Evolutionary conservation across 108 stramenopile species (phyloP).

Genomic region (Chaetoceros tenuissimus): DNA sequence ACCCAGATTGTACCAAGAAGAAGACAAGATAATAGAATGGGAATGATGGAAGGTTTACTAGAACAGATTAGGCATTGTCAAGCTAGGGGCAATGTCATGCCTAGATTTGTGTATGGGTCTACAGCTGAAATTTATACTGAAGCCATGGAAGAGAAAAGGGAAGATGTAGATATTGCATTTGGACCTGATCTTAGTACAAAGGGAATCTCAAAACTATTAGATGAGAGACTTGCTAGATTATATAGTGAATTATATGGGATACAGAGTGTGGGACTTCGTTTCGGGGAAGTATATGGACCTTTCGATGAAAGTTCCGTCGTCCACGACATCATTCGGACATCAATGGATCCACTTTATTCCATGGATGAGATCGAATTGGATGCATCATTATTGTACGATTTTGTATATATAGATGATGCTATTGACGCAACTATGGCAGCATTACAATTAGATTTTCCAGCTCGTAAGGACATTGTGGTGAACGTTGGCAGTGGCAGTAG

Average conservation of each 20-base stretch:
- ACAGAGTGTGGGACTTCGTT: conserved; percentile 65
- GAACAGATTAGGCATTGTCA: conserved; percentile 38
- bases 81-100: conserved; percentile 11
- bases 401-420: conserved; percentile 85
- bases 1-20: conserved; percentile 53
- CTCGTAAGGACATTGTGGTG: conserved; percentile 40
- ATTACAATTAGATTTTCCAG: conserved; percentile 54
- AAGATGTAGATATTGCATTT: conserved; percentile 7
- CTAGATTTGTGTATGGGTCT: conserved; percentile 46
- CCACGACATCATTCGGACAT: conserved; percentile 14
- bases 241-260: conserved; percentile 67
- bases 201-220: conserved; percentile 67
- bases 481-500: conserved; percentile 70
- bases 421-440: conserved; percentile 72
- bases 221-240: conserved; percentile 65
- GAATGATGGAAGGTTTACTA: conserved; percentile 67
- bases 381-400: conserved; percentile 56
- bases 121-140: conserved; percentile 31
- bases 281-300: conserved; percentile 86
- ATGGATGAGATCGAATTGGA: conserved; percentile 1
- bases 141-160: background rate
- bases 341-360: conserved; percentile 12
- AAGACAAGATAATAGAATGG: conserved; percentile 57
- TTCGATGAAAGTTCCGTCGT: conserved; percentile 59
- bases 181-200: conserved; percentile 46